phyloP scores from a whole-genome alignment of 805 yeast species.

The Lipomyces mesembrius region DNA sequence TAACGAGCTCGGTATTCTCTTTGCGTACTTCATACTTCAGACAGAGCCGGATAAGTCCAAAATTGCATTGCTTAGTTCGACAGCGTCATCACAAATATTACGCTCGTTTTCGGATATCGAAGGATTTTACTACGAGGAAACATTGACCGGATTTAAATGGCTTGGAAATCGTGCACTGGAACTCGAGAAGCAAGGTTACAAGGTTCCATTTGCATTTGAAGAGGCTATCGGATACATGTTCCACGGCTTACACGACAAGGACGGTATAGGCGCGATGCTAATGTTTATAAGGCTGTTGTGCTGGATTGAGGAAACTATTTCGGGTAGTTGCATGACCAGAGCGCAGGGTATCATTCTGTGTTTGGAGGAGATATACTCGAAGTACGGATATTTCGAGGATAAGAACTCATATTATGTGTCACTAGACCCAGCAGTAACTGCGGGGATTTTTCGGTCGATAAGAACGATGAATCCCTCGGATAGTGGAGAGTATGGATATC shows the following conservation, averaged over 20 bases:
- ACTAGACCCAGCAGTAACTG: constrained; percentile 57
- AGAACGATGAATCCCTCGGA: constrained; percentile 45
- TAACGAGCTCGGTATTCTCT: constrained; percentile 84
- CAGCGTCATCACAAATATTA: constrained; percentile 88
- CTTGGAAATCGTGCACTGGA: constrained; percentile 87
- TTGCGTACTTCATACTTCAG: constrained; percentile 62
- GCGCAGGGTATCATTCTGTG: constrained; percentile 28
- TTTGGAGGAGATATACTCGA: constrained; percentile 60
- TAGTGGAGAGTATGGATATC: constrained; percentile 45
- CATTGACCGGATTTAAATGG: constrained; percentile 97
- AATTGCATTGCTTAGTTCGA: constrained; percentile 74
- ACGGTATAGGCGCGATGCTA: constrained; percentile 81
- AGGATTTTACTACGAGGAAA: constrained; percentile 72
- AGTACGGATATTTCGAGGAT: constrained; percentile 82
- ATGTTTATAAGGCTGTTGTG: constrained; percentile 72
- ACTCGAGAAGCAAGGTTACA: constrained; percentile 62
- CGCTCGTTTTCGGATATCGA: constrained; percentile 64
- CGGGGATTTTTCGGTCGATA: constrained; percentile 59
- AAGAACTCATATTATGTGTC: constrained; percentile 84
- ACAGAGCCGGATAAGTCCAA: constrained; percentile 37
- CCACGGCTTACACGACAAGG: constrained; percentile 82
- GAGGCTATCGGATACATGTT: constrained; percentile 98
- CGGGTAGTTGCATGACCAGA: constrained; percentile 19
- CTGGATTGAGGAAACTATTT: constrained; percentile 30
- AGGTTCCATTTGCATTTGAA: constrained; percentile 88